Evolutionary conservation across 345 rosid species (phyloP).

Genomic region (Noccaea bulbosa): DNA sequence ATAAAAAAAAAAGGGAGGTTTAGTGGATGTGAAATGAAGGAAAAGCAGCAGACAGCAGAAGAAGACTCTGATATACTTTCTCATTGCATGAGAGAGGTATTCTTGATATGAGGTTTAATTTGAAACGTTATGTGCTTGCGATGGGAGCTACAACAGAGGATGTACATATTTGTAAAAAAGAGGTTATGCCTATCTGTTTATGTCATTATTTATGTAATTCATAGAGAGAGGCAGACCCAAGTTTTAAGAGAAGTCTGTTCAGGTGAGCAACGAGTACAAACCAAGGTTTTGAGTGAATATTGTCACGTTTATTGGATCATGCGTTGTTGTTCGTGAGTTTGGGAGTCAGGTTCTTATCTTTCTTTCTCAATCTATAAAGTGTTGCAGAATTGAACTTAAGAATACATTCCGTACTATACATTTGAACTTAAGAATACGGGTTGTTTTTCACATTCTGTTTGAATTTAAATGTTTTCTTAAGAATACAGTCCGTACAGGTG

Average conservation of each 20-base stretch:
- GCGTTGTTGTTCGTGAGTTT: neutral
- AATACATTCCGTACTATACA: too few relatives aligned
- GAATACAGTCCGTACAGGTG: neutral
- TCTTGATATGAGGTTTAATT: constrained; percentile 21
- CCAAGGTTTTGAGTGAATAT: constrained; percentile 22
- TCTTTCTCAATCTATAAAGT: too few relatives aligned
- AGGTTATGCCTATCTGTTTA: neutral
- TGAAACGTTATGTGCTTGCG: constrained; percentile 5
- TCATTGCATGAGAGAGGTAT: neutral
- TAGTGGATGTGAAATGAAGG: constrained; percentile 10
- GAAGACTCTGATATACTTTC: neutral
- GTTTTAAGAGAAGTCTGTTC: constrained; percentile 6
- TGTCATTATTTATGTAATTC: neutral
- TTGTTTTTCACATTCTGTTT: too few relatives aligned
- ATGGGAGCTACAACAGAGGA: neutral
- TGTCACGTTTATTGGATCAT: neutral
- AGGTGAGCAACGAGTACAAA: neutral
- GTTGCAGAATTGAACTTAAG: too few relatives aligned
- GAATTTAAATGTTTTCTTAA: too few relatives aligned
- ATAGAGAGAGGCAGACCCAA: constrained; percentile 12
- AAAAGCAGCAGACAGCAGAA: neutral
- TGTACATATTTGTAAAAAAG: too few relatives aligned
- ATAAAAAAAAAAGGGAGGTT: neutral
- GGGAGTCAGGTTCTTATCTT: neutral
- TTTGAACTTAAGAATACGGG: too few relatives aligned